Conservation (phyloP, 176 grass and related monocot genomes). For the Chrysopogon serrulatus region DNA sequence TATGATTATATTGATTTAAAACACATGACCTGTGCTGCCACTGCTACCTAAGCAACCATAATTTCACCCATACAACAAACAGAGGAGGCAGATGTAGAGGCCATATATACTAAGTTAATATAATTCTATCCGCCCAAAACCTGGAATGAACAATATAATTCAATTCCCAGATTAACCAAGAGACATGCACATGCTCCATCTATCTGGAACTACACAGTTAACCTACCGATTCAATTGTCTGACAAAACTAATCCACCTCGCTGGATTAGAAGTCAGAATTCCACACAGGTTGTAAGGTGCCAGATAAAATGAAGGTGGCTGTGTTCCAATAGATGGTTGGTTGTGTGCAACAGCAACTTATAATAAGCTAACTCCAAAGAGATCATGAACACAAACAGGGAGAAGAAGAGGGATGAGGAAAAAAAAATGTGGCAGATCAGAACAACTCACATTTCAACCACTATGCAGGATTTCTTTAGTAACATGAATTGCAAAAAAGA, state of each 20-base stretch:
- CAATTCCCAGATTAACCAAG: neutral
- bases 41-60: constrained; percentile 12
- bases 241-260: neutral
- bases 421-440: constrained; percentile 3
- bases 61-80: neutral
- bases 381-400: neutral
- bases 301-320: neutral
- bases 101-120: neutral
- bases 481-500: constrained; percentile 13
- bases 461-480: constrained; percentile 8
- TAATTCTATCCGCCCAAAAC: neutral
- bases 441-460: constrained; percentile 18
- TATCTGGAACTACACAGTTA: neutral
- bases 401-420: neutral
- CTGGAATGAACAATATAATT: neutral
- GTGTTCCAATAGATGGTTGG: neutral
- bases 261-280: neutral
- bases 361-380: constrained; percentile 3
- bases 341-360: neutral
- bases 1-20: neutral
- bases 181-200: neutral
- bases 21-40: neutral
- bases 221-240: neutral
- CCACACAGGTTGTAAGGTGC: neutral
- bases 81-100: neutral